Conservation (phyloP, 306 rosid genomes). For the Vigna angularis region DNA sequence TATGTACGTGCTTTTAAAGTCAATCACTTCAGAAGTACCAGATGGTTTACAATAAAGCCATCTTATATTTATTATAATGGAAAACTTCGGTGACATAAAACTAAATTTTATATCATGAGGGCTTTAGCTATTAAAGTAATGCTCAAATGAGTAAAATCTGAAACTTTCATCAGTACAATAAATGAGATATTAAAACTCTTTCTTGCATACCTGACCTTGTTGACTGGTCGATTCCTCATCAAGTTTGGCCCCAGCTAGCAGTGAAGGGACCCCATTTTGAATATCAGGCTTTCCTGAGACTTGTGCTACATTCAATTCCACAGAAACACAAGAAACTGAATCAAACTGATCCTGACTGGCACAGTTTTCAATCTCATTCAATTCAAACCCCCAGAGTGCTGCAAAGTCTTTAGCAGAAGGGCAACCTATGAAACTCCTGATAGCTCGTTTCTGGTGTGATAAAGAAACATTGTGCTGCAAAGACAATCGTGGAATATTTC, state of each 20-base stretch:
- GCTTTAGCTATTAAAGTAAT: neutral
- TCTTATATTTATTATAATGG: neutral
- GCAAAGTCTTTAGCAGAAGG: too few relatives aligned
- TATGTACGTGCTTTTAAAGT: neutral
- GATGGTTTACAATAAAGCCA: neutral
- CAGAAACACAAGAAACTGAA: slow-evolving; percentile 56
- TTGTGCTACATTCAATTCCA: slow-evolving; percentile 45
- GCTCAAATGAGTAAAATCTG: slow-evolving; percentile 2
- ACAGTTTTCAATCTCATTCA: too few relatives aligned
- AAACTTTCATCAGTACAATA: slow-evolving; percentile 7
- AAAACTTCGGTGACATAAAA: neutral
- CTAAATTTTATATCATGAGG: neutral
- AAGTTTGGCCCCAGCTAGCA: slow-evolving; percentile 34
- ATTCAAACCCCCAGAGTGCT: too few relatives aligned
- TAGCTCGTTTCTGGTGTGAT: too few relatives aligned
- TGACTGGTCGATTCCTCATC: slow-evolving; percentile 54
- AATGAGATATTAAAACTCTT: slow-evolving; percentile 11
- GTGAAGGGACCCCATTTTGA: slow-evolving; percentile 36
- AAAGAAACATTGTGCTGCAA: too few relatives aligned
- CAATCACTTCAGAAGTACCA: slow-evolving; percentile 17
- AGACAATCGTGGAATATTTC: slow-evolving; percentile 16
- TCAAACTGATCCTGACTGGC: too few relatives aligned
- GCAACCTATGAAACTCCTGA: too few relatives aligned
- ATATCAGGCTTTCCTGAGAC: slow-evolving; percentile 35
- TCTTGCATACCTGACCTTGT: slow-evolving; percentile 59